Conservation (phyloP, 768 basidiomycete species). For the Russula emetica region DNA sequence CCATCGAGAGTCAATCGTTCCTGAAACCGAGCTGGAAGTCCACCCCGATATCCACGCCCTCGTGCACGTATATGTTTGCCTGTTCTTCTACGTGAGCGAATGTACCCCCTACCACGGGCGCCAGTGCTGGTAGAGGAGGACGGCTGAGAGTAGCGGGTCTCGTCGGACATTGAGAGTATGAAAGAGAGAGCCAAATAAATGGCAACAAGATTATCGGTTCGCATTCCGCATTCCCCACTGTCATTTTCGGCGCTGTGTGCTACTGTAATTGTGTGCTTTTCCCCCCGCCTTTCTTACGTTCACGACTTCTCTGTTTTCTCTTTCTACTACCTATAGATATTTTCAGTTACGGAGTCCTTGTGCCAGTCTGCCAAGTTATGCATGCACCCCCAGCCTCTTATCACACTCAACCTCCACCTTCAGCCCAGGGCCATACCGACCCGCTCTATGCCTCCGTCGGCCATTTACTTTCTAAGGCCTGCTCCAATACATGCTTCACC, state of each 20-base stretch:
- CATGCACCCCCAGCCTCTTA: slow-evolving; percentile 36
- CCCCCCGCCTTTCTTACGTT: slow-evolving; percentile 5
- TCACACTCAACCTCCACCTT: slow-evolving; percentile 35
- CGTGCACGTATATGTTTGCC: slow-evolving; percentile 73
- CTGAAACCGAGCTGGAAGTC: too few species aligned
- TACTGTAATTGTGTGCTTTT: neutral
- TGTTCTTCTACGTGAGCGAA: slow-evolving; percentile 60
- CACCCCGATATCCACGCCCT: slow-evolving; percentile 28
- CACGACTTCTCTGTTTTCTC: slow-evolving; percentile 1
- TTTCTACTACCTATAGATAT: slow-evolving; percentile 5
- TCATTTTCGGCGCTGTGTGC: neutral
- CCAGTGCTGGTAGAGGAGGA: neutral
- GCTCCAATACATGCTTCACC: slow-evolving; percentile 69
- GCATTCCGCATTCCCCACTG: too few species aligned
- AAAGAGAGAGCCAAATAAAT: slow-evolving; percentile 6
- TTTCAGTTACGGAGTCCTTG: neutral
- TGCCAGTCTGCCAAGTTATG: slow-evolving; percentile 27
- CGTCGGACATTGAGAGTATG: neutral
- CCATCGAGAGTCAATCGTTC: slow-evolving; percentile 56
- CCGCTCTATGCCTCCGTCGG: slow-evolving; percentile 59
- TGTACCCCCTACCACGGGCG: slow-evolving; percentile 41
- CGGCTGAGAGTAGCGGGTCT: neutral
- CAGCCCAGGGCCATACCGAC: slow-evolving; percentile 40
- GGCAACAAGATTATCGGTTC: slow-evolving; percentile 11
- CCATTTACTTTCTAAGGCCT: slow-evolving; percentile 62